A percentile compares a stretch with the other conserved stretches of the same genome.
Conservation (phyloP, 305 asterid genomes). For the Petunia hybrid region DNA sequence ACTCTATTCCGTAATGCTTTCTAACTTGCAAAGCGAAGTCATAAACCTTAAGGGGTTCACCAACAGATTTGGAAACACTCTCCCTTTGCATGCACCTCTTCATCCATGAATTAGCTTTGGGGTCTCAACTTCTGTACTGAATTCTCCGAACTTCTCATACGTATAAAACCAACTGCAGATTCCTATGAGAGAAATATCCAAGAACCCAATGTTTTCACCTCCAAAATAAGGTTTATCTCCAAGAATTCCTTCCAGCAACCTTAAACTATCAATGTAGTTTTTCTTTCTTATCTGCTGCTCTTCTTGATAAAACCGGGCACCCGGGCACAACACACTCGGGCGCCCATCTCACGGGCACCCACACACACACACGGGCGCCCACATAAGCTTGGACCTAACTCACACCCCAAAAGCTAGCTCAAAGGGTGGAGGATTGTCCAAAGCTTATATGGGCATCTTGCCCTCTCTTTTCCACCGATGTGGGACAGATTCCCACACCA, state of each 20-base stretch:
- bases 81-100: constrained; percentile 55
- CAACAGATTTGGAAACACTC: constrained; percentile 51
- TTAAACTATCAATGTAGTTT: constrained; percentile 34
- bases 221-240: constrained; percentile 55
- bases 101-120: constrained; percentile 55
- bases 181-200: constrained; percentile 50
- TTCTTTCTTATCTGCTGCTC: constrained; percentile 49
- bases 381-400: no score
- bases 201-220: constrained; percentile 51
- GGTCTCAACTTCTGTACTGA: constrained; percentile 45
- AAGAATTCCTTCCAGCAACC: constrained; percentile 45
- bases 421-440: no score
- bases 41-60: constrained; percentile 47
- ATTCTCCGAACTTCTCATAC: constrained; percentile 48
- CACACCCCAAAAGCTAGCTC: no score
- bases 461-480: no score
- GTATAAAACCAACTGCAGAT: constrained; percentile 54
- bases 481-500: no score
- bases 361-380: no score
- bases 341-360: no score
- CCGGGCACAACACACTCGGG: no score
- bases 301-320: no score
- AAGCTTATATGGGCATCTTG: no score
- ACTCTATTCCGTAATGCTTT: constrained; percentile 14
- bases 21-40: constrained; percentile 43